Conservation (phyloP, 495 filamentous ascomycete species). For the Peziza echinospora region DNA sequence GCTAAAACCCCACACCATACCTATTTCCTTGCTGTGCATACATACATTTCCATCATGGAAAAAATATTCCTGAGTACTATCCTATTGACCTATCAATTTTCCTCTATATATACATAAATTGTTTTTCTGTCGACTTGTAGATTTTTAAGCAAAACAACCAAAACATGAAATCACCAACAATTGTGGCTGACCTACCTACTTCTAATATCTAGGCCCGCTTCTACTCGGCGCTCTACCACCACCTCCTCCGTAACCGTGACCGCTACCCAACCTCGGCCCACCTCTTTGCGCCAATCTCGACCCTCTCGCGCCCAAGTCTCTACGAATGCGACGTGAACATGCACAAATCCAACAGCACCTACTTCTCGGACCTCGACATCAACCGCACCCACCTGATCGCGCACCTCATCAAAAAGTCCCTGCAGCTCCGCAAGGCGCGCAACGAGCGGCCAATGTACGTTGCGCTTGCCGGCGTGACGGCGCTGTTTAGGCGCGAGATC, state of each 20-base stretch:
- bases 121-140: not conserved
- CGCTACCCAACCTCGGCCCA: slow-evolving; percentile 17
- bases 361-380: slow-evolving; percentile 63
- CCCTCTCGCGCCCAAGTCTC: slow-evolving; percentile 33
- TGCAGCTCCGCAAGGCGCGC: slow-evolving; percentile 6
- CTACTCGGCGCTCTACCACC: slow-evolving; percentile 37
- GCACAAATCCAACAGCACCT: slow-evolving; percentile 69
- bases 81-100: too few species aligned
- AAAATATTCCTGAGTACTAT: too few species aligned
- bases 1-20: too few species aligned
- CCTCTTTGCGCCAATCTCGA: slow-evolving; percentile 45
- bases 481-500: slow-evolving; percentile 48
- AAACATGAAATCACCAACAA: not conserved
- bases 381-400: slow-evolving; percentile 39
- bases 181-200: not conserved
- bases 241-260: slow-evolving; percentile 32
- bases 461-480: slow-evolving; percentile 44
- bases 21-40: too few species aligned
- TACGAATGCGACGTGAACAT: slow-evolving; percentile 64
- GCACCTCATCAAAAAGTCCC: slow-evolving; percentile 26
- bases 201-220: slow-evolving; percentile 32
- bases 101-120: too few species aligned
- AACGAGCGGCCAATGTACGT: slow-evolving; percentile 30
- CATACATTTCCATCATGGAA: too few species aligned
- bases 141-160: not conserved